phyloP scores from a whole-genome alignment of 179 eudicot genomes.

The Patellifolia procumbens region DNA sequence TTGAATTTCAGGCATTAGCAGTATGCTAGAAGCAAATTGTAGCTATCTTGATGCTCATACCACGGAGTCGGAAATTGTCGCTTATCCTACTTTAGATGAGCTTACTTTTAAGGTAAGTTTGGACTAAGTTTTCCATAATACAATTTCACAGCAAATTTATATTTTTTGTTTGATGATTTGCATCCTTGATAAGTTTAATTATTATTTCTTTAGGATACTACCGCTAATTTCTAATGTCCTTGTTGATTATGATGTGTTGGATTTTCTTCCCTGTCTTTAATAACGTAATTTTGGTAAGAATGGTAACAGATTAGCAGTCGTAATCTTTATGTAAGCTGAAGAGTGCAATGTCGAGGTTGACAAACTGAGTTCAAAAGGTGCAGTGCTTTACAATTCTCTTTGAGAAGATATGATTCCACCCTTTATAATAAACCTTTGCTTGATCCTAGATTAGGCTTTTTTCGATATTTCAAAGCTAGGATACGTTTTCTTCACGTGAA shows the following conservation, averaged over 20 bases:
- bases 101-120: constrained; percentile 75
- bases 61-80: constrained; percentile 67
- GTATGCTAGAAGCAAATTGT: constrained; percentile 80
- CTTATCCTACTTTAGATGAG: constrained; percentile 92
- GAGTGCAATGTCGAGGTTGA: constrained; percentile 87
- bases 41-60: constrained; percentile 82
- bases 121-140: not conserved
- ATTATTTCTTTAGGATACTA: not conserved
- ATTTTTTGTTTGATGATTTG: not conserved
- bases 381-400: not conserved
- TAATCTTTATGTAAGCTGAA: constrained; percentile 79
- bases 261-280: not conserved
- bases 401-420: not conserved
- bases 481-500: too few relatives aligned
- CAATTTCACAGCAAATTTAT: not conserved
- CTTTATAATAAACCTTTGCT: not conserved
- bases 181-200: not conserved
- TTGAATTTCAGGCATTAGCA: constrained; percentile 84
- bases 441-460: not conserved
- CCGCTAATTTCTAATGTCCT: not conserved
- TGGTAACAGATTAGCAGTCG: constrained; percentile 77
- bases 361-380: constrained; percentile 84
- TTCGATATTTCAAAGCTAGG: too few relatives aligned
- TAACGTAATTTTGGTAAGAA: constrained; percentile 1
- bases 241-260: not conserved